These are phyloP conservation scores for Drechslera avenae DNA, from an alignment of 2,329 filamentous ascomycete genomes.

Conservation along the genomic window DNA sequence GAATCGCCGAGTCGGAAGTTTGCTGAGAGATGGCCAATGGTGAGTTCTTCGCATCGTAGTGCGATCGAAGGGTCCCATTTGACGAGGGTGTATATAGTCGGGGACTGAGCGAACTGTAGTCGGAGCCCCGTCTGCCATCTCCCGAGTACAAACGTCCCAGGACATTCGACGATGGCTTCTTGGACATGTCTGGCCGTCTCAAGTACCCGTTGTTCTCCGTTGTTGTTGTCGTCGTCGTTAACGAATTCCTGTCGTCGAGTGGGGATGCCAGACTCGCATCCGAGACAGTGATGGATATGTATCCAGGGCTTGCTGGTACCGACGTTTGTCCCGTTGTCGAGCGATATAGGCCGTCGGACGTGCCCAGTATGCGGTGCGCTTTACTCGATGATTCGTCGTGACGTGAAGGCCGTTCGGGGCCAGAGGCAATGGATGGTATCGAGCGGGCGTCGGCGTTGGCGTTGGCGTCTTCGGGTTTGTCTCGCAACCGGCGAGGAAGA, in stretches of 20 bases:
- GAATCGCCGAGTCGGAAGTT: constrained; percentile 51
- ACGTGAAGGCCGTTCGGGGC: constrained; percentile 33
- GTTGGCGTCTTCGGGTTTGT: constrained; percentile 26
- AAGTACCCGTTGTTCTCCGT: constrained; percentile 24
- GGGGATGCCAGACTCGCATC: constrained; percentile 39
- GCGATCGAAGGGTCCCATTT: constrained; percentile 49
- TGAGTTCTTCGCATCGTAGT: constrained; percentile 50
- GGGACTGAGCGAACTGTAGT: constrained; percentile 36
- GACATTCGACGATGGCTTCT: constrained; percentile 43
- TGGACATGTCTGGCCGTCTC: constrained; percentile 33
- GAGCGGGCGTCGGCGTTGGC: constrained; percentile 24
- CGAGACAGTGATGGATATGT: constrained; percentile 40
- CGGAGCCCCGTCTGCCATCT: constrained; percentile 33
- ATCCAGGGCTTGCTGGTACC: constrained; percentile 34
- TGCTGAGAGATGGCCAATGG: constrained; percentile 53
- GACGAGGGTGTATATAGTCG: constrained; percentile 42
- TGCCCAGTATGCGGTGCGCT: constrained; percentile 47
- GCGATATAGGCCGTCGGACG: constrained; percentile 37
- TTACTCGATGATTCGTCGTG: constrained; percentile 38
- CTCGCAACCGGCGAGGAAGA: constrained; percentile 38
- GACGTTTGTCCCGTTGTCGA: constrained; percentile 28
- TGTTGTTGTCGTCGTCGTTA: too few species aligned
- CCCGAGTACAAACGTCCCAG: constrained; percentile 32
- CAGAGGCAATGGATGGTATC: constrained; percentile 23
- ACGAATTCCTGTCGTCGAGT: constrained; percentile 28